Percentiles rank a stretch among this genome's conserved stretches.
Evolutionary conservation across 176 grass and related monocot species (phyloP).

Genomic region (Raddia guianensis): DNA sequence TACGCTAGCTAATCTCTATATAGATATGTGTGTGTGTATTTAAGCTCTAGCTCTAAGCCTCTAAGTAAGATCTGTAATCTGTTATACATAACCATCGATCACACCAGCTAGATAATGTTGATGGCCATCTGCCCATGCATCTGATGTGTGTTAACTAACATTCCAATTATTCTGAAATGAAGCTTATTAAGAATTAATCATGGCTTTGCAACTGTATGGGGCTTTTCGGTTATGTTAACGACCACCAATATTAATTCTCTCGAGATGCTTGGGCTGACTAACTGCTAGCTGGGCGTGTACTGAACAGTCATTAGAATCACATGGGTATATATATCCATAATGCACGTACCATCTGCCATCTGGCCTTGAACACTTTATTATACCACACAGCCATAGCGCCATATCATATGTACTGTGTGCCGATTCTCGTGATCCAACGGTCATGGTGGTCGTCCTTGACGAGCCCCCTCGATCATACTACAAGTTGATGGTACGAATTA

Average conservation of each 20-base stretch:
- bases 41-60: no score
- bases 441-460: neutral
- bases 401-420: neutral
- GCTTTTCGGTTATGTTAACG: conserved; percentile 27
- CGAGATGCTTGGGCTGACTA: neutral
- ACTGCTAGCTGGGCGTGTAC: neutral
- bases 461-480: neutral
- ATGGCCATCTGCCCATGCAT: neutral
- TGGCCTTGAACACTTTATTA: neutral
- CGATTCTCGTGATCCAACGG: neutral
- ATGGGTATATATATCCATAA: neutral
- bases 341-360: neutral
- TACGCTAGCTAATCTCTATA: no score
- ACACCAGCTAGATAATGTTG: neutral
- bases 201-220: conserved; percentile 10
- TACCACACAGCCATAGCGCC: neutral
- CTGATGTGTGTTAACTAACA: neutral
- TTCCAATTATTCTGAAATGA: neutral
- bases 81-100: neutral
- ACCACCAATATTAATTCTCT: conserved; percentile 1
- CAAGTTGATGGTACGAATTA: neutral
- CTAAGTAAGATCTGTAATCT: conserved; percentile 3
- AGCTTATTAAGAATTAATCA: neutral
- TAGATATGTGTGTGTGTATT: no score
- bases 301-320: neutral